Evolutionary conservation across 768 basidiomycete species (phyloP).

Genomic region (Rickenella mellea): DNA sequence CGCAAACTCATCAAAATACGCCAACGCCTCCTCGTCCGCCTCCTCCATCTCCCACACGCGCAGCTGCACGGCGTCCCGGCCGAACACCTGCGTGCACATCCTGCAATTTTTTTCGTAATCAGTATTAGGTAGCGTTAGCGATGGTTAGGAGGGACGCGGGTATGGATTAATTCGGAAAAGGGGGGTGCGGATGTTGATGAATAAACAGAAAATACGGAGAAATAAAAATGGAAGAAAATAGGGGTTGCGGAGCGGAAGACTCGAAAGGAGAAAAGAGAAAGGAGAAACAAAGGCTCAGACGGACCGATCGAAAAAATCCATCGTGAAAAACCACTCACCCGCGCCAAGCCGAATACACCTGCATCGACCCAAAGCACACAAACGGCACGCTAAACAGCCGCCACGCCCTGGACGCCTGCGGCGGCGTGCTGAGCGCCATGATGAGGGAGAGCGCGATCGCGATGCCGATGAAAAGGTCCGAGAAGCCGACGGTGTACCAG

Average conservation of each 20-base stretch:
- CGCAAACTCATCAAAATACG: slow-evolving; percentile 2
- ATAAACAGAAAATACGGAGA: no score
- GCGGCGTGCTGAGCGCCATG: slow-evolving; percentile 16
- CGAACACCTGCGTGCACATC: slow-evolving; percentile 26
- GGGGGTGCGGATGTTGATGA: no score
- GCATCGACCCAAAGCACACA: slow-evolving; percentile 19
- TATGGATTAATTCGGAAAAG: no score
- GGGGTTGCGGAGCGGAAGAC: no score
- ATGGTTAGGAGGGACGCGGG: no score
- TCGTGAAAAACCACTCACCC: slow-evolving; percentile 14
- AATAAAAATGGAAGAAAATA: no score
- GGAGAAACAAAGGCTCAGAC: not conserved
- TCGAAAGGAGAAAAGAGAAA: no score
- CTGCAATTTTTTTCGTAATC: no score
- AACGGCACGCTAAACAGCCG: slow-evolving; percentile 22
- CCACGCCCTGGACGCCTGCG: slow-evolving; percentile 20
- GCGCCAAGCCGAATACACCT: slow-evolving; percentile 24
- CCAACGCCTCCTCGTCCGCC: slow-evolving; percentile 16
- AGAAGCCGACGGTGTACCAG: slow-evolving; percentile 22
- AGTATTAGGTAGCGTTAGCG: no score
- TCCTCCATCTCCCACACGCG: slow-evolving; percentile 30
- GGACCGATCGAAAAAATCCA: not conserved
- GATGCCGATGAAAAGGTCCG: slow-evolving; percentile 17
- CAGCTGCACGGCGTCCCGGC: slow-evolving; percentile 24
- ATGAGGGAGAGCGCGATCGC: slow-evolving; percentile 20